Conservation (phyloP, 495 filamentous ascomycete species). For the Chaetomium fimeti region DNA sequence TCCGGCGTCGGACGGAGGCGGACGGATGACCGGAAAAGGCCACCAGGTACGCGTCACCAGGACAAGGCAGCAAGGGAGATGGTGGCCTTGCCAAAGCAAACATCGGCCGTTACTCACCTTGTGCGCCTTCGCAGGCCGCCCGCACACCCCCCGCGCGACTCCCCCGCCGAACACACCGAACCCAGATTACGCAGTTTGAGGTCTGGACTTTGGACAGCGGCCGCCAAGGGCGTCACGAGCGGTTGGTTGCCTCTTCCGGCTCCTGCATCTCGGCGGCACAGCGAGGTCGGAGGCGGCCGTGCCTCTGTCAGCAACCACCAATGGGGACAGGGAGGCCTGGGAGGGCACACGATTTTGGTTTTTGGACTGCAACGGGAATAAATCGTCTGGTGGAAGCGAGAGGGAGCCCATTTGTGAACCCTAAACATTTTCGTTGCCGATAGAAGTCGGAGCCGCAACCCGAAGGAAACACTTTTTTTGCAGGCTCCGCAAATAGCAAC, state of each 20-base stretch:
- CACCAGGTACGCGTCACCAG: constrained; percentile 6
- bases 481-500: too few relatives aligned
- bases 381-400: neutral
- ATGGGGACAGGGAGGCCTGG: neutral
- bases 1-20: neutral
- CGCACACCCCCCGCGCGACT: neutral
- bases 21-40: constrained; percentile 7
- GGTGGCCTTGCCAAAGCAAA: neutral
- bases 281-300: neutral
- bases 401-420: constrained; percentile 6
- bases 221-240: neutral
- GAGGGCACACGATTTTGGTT: neutral
- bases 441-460: neutral
- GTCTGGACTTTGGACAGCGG: neutral
- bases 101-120: neutral
- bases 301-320: neutral
- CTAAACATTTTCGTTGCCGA: neutral
- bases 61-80: constrained; percentile 16
- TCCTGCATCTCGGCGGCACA: constrained; percentile 11
- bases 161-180: neutral
- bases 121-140: neutral
- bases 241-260: neutral
- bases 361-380: neutral
- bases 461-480: too few relatives aligned
- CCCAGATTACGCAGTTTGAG: neutral